Base-by-base conservation (phyloP, 164 flowering plant species). In the Paratinospora sagittata region DNA sequence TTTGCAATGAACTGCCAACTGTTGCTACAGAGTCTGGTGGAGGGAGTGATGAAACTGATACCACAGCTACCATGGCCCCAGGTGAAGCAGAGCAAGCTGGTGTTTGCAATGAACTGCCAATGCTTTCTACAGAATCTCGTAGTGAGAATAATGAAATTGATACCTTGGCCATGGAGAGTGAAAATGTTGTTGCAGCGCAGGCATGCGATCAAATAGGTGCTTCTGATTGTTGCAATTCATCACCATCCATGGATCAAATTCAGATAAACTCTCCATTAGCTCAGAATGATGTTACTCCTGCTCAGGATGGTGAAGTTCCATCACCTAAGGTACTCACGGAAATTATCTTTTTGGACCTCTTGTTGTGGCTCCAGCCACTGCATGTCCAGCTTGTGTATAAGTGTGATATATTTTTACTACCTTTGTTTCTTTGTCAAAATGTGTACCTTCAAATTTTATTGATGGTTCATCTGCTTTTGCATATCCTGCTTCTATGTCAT, bases 271-370 rank as follows among this genome's bases (percentile, higher is more conserved):
- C 69, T 30, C 65, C 67, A 66, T 12, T 30, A 7, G 61, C 26
- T 61, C 71, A 69, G 70, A 27, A 34, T 16, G 63, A 65, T 5
- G 11, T 43, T 8, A 45, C 64, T 21, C 14, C 72, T 27, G 63
- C 43, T 26, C 72, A 55, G 21, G 77, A 67, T 68, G 26, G 47
- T 77, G 17, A 62, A 37, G 19, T 72, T 57, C 63, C 74, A 75
- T 68, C 52, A 11, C 24, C 36, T 77, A 74, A 81, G 82, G 85
- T 81, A 71, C 27, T 27, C 14, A 24, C 3, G 3, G 43, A 30
- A 30, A 30, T 30, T 30, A 30, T 30, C 34, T 27, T 13, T 34
- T 55, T 55, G 61, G n/a, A 55, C 61, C 24, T 55, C 24, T 55
- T 55, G 55, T 43, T 43, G 47, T 7, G 47, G 47, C 47, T 43